These are phyloP conservation scores for Globisporangium spinosum DNA, from an alignment of 352 stramenopile genomes.

Conservation along the genomic window DNA sequence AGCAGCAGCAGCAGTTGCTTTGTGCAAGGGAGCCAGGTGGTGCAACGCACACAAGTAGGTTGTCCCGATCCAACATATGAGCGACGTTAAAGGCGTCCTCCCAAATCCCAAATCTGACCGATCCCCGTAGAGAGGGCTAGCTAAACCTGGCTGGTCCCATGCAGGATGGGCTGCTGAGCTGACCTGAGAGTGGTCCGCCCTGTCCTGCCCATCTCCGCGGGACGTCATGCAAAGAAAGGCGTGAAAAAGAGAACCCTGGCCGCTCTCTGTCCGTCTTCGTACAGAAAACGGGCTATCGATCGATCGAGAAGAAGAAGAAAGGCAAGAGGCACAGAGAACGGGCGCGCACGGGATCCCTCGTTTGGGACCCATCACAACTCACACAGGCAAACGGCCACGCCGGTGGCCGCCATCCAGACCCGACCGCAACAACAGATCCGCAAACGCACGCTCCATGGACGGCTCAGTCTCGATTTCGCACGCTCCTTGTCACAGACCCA, in stretches of 20 bases:
- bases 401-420: neutral
- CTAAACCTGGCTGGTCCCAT: neutral
- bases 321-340: neutral
- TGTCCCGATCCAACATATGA: too few relatives aligned
- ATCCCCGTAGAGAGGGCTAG: too few relatives aligned
- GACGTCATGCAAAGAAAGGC: neutral
- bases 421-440: neutral
- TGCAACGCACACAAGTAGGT: too few relatives aligned
- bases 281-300: neutral
- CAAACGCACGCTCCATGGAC: neutral
- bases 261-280: neutral
- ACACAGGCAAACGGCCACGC: neutral
- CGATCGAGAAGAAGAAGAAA: neutral
- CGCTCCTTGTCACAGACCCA: neutral
- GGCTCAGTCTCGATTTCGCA: slow-evolving; percentile 6
- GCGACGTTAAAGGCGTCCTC: too few relatives aligned
- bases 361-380: neutral
- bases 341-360: neutral
- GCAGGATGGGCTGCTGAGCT: too few relatives aligned
- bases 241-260: neutral
- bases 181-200: neutral
- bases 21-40: too few relatives aligned
- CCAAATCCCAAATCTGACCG: too few relatives aligned
- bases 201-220: neutral
- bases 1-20: too few relatives aligned